A percentile compares a stretch with the other conserved stretches of the same genome.
Evolutionary conservation across 2,329 filamentous ascomycete species (phyloP).

Genomic region (Neurospora sp.): DNA sequence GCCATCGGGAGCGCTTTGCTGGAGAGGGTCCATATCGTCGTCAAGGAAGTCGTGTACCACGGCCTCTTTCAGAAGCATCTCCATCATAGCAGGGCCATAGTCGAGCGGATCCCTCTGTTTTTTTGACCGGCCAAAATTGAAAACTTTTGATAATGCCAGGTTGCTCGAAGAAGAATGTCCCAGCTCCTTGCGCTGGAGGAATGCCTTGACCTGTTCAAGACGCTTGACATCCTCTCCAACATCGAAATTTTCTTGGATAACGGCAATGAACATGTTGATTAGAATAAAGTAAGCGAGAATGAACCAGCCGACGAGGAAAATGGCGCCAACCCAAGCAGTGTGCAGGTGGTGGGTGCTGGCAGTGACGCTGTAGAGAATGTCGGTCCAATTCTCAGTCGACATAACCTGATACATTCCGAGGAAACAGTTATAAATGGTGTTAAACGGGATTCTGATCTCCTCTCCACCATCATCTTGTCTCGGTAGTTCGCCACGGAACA

Average conservation of each 20-base stretch:
- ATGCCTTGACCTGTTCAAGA: constrained; percentile 89
- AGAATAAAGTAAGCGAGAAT: constrained; percentile 92
- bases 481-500: constrained; percentile 82
- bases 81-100: constrained; percentile 82
- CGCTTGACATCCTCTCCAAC: constrained; percentile 98
- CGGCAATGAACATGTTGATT: constrained; percentile 99
- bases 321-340: constrained; percentile 86
- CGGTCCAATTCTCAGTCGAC: constrained; percentile 94
- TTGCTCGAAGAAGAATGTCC: constrained; percentile 57
- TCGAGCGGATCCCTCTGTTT: constrained; percentile 73
- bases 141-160: constrained; percentile 63
- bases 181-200: constrained; percentile 82
- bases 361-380: constrained; percentile 74
- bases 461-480: constrained; percentile 49
- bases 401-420: constrained; percentile 96
- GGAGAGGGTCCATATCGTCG: constrained; percentile 45
- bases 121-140: constrained; percentile 49
- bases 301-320: constrained; percentile 92
- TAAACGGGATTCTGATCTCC: constrained; percentile 64
- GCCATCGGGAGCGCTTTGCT: constrained; percentile 27
- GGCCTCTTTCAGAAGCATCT: constrained; percentile 93
- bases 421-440: constrained; percentile 89
- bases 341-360: constrained; percentile 51
- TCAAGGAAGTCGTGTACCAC: constrained; percentile 93
- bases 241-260: constrained; percentile 99